phyloP scores from a whole-genome alignment of 257 asterid genomes.

The Capsicum pubescens region DNA sequence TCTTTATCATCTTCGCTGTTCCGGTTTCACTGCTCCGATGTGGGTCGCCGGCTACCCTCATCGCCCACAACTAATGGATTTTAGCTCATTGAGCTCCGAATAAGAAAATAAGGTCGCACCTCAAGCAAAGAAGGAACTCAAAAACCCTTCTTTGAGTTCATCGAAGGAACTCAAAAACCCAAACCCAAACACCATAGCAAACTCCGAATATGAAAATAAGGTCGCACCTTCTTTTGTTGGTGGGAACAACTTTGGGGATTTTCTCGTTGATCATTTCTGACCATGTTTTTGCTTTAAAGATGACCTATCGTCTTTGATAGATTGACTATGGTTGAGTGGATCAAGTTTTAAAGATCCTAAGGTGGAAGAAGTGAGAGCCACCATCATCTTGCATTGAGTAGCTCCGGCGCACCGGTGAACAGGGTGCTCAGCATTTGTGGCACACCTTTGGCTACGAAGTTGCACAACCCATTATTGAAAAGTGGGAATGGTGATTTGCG shows the following conservation, averaged over 20 bases:
- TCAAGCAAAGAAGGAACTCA: too few species aligned
- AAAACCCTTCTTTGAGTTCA: too few species aligned
- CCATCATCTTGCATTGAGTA: conserved; percentile 71
- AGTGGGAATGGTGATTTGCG: too few species aligned
- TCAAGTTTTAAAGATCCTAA: conserved; percentile 80
- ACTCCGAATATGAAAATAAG: too few species aligned
- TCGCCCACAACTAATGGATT: too few species aligned
- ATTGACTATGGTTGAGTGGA: conserved; percentile 41
- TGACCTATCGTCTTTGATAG: conserved; percentile 34
- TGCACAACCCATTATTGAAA: conserved; percentile 74
- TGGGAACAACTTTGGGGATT: conserved; percentile 63
- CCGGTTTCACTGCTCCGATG: too few species aligned
- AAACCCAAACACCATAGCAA: too few species aligned
- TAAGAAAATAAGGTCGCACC: too few species aligned
- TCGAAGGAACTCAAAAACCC: too few species aligned
- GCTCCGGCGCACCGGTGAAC: conserved; percentile 78
- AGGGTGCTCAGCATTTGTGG: conserved; percentile 62
- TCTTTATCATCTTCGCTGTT: too few species aligned
- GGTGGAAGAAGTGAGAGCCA: conserved; percentile 87
- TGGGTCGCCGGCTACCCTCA: too few species aligned
- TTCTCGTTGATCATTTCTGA: conserved; percentile 62
- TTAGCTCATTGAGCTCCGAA: too few species aligned
- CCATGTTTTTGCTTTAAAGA: conserved; percentile 76
- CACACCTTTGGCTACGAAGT: conserved; percentile 69
- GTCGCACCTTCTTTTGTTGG: conserved; percentile 31